Evolutionary conservation across 1,139 yeast species (phyloP), one percentile per base, ranked within the genome.

Genomic region (Yamadazyma membranifaciens): DNA sequence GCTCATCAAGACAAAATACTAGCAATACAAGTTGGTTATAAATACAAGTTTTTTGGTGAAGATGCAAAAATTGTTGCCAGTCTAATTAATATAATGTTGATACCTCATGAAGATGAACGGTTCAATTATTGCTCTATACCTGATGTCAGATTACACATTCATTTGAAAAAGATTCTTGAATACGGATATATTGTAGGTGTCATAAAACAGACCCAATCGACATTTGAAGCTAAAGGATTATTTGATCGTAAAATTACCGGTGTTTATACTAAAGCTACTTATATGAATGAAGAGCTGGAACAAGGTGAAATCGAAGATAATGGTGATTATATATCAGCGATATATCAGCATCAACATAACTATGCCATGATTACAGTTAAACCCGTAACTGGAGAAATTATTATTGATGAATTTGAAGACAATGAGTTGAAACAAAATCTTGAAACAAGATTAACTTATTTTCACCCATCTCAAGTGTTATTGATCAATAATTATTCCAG

Each of bases 71-170:
- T 67, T 3, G 96, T 83, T 0, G 74, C 95, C 9, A 63, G 69
- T 38, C 71, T 83, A 11, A 62, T 88, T 31, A 83, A 85, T 46
- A 83, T 87, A 39, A 83, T 83, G 80, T 66, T 83, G 22, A 73
- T 87, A 1, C 83, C 86, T 0, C 81, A 77, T 40, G 45, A 39
- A 5, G 54, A 50, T 36, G 13, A 36, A 9, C 73, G 80, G 38
- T 83, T 87, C 54, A 89, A 96, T 0, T 85, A 87, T 51, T 85
- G 95, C 46, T 83, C 94, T 6, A 83, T 92, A 35, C 98, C 97
- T 0, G 87, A 83, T 41, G 78, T 72, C 29, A 66, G 92, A 45
- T 67, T 92, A 9, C 85, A 84, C 48, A 73, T 85, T 22, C 91
- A 89, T 59, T 67, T 91, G 36, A 85, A 85, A 55, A 66, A 89